phyloP scores from a whole-genome alignment of 805 yeast genomes.

The Blastobotrys mokoenaii region DNA sequence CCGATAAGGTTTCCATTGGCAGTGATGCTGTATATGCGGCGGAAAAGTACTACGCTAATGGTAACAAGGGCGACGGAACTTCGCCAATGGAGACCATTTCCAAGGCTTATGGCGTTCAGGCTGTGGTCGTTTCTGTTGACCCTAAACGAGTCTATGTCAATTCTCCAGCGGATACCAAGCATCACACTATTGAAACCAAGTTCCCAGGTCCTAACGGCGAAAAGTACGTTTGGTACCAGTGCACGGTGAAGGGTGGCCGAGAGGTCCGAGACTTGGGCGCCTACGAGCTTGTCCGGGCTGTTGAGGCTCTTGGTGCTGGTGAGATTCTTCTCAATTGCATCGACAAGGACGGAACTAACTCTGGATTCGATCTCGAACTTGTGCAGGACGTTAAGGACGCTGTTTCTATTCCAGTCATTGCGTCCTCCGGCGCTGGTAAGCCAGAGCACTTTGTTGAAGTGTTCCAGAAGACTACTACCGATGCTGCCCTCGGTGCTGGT shows the following conservation, averaged over 20 bases:
- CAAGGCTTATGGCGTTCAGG: constrained; percentile 87
- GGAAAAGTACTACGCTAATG: constrained; percentile 60
- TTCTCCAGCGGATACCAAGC: constrained; percentile 50
- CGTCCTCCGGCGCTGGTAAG: constrained; percentile 94
- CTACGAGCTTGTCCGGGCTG: constrained; percentile 75
- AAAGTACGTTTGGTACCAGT: constrained; percentile 84
- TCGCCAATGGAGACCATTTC: constrained; percentile 93
- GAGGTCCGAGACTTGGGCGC: constrained; percentile 88
- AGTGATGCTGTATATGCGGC: constrained; percentile 93
- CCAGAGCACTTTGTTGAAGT: constrained; percentile 90
- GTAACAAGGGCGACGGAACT: constrained; percentile 53
- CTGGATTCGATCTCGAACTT: constrained; percentile 86
- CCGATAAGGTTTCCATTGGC: constrained; percentile 97
- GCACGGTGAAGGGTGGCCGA: constrained; percentile 95
- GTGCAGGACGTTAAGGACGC: constrained; percentile 67
- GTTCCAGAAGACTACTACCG: constrained; percentile 70
- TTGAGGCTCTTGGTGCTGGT: constrained; percentile 93
- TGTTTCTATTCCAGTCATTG: constrained; percentile 87
- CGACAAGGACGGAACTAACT: constrained; percentile 93
- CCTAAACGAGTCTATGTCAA: constrained; percentile 81
- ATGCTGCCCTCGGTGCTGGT: constrained; percentile 98
- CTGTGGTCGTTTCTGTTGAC: constrained; percentile 97
- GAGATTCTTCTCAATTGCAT: constrained; percentile 89
- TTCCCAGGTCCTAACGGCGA: constrained; percentile 85
- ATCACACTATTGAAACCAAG: constrained; percentile 54